Evolutionary conservation across 306 rosid species (phyloP).

Genomic region (Prunus dulcis): DNA sequence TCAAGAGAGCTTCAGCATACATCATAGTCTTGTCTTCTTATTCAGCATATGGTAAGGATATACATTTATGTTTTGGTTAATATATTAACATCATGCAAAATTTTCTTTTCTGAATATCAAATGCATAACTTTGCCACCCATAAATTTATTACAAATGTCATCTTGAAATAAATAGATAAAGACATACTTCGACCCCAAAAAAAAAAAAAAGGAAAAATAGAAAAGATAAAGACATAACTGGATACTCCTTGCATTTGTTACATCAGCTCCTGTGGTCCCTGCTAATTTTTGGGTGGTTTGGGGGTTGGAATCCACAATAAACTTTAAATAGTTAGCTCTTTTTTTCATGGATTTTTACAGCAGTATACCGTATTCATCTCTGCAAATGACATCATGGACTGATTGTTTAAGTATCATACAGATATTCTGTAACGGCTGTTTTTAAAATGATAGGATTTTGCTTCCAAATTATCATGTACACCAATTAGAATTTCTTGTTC

Average conservation of each 20-base stretch:
- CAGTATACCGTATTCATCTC: not conserved
- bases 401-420: too few relatives aligned
- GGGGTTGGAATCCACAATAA: not conserved
- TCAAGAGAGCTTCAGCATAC: slow-evolving; percentile 78
- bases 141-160: not conserved
- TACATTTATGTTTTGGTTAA: not conserved
- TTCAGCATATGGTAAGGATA: slow-evolving; percentile 59
- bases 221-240: not conserved
- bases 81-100: not conserved
- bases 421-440: too few relatives aligned
- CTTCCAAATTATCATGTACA: not conserved
- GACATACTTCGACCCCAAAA: too few relatives aligned
- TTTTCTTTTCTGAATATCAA: not conserved
- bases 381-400: too few relatives aligned
- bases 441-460: not conserved
- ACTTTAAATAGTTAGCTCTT: not conserved
- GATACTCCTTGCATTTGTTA: not conserved
- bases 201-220: not conserved
- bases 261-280: not conserved
- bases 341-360: not conserved
- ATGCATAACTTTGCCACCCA: not conserved
- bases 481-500: too few relatives aligned
- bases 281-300: not conserved
- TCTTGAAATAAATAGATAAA: not conserved
- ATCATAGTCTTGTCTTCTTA: slow-evolving; percentile 68